Percentiles rank a stretch among this genome's conserved stretches.
These are phyloP conservation scores for Globisporangium ultimum DNA, from an alignment of 352 stramenopile species.

Conservation along the genomic window DNA sequence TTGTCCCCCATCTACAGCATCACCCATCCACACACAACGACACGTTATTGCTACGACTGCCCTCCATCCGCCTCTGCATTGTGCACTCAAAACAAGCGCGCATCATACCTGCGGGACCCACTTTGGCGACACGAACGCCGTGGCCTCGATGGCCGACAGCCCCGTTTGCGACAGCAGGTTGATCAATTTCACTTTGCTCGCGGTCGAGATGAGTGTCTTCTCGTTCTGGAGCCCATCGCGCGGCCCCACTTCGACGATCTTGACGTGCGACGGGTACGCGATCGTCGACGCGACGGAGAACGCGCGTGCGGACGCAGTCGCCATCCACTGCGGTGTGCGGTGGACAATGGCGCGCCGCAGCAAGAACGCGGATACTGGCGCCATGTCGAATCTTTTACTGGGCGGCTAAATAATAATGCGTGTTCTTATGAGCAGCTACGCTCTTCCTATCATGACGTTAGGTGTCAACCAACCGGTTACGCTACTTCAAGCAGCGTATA, in stretches of 20 bases:
- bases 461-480: too few species aligned
- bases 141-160: conserved; percentile 90
- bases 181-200: conserved; percentile 92
- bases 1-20: conserved; percentile 92
- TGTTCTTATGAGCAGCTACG: conserved; percentile 7
- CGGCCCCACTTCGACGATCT: conserved; percentile 94
- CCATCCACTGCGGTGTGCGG: background rate
- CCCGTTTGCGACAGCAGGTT: conserved; percentile 89
- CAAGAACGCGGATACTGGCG: background rate
- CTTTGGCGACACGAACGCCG: conserved; percentile 95
- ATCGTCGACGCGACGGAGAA: background rate
- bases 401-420: too few species aligned
- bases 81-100: background rate
- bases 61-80: background rate
- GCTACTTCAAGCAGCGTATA: too few species aligned
- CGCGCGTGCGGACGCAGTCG: too few species aligned
- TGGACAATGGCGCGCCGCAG: background rate
- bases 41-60: background rate
- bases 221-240: conserved; percentile 97
- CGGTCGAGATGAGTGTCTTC: conserved; percentile 77
- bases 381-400: background rate
- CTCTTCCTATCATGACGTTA: background rate
- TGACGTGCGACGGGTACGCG: conserved; percentile 72
- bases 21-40: conserved; percentile 7
- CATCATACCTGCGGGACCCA: conserved; percentile 91